Evolutionary conservation across 148 eudicot genomes (phyloP).

Genomic region (Rhododendron ferrugineum): DNA sequence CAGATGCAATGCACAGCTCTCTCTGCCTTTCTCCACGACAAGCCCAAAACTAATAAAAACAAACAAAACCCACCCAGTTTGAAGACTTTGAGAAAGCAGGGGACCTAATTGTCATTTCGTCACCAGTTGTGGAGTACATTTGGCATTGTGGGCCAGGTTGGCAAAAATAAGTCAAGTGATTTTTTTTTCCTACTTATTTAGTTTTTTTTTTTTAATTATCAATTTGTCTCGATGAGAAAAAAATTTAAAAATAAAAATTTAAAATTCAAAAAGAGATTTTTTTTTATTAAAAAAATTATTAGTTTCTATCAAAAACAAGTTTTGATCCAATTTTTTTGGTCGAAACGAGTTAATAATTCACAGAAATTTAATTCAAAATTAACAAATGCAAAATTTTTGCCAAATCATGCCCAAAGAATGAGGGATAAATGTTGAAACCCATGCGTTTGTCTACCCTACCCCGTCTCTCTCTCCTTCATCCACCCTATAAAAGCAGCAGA

Average conservation of each 20-base stretch:
- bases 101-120: constrained; percentile 7
- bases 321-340: too few species aligned
- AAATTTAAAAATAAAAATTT: too few species aligned
- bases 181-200: too few species aligned
- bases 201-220: too few species aligned
- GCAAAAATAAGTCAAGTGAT: too few species aligned
- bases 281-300: too few species aligned
- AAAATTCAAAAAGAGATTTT: too few species aligned
- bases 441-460: background rate
- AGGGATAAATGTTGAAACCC: background rate
- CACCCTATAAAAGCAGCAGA: constrained; percentile 45
- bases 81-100: background rate
- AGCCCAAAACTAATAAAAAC: background rate
- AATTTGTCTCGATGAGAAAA: too few species aligned
- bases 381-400: too few species aligned
- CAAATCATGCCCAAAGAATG: background rate
- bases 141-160: background rate
- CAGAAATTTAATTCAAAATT: too few species aligned
- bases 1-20: background rate
- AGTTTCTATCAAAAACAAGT: too few species aligned
- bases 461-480: background rate
- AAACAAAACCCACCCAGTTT: background rate
- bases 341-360: too few species aligned
- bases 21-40: background rate
- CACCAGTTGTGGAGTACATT: background rate